Base-by-base conservation (phyloP, 306 rosid genomes). In the Dalbergia oliveri region DNA sequence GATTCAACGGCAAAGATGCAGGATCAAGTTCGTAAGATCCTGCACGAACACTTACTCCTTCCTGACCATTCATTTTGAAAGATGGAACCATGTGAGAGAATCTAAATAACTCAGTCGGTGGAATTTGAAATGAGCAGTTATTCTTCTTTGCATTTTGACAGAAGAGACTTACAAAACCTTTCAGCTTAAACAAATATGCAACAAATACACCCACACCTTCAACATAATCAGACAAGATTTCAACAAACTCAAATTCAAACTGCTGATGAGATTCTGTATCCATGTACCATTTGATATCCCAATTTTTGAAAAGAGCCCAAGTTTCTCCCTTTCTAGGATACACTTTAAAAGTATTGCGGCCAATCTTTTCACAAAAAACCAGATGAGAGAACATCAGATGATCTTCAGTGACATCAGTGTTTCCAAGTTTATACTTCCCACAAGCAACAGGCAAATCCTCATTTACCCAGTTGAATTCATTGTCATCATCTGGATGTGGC, bases 31-130 rank as follows among this genome's bases (percentile, higher is more conserved):
- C 99, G 61, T 88, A 49, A 74, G 94, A 91, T 75, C 91, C 92
- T 77, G 43, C 1, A 0, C 89, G 96, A 82, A 91, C 91, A 45
- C 76, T 91, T n/a, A 35, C 79, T 88, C 91, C 84, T 89, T 95
- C 96, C 11, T 87, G 73, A 58, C 94, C 96, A 31, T 87, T 87
- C 92, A 95, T 84, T 82, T 79, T 84, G 78, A 54, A 86, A 47
- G 96, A 91, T 5, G 99, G 98, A 89, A 93, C 82, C 87, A 83
- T 88, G 89, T 95, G 99, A 62, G 98, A 93, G 80, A 95, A 95
- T 85, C 92, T 95, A 80, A 90, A 89, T 65, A 89, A 82, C 39
- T 93, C 93, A 51, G 0, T 16, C 0, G 88, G 60, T 53, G 82
- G 87, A 77, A 95, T 88, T 78, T 68, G 84, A 76, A 78, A 81